These are phyloP conservation scores for Candida gigantensis DNA, from an alignment of 1,139 yeast species.

Conservation along the genomic window DNA sequence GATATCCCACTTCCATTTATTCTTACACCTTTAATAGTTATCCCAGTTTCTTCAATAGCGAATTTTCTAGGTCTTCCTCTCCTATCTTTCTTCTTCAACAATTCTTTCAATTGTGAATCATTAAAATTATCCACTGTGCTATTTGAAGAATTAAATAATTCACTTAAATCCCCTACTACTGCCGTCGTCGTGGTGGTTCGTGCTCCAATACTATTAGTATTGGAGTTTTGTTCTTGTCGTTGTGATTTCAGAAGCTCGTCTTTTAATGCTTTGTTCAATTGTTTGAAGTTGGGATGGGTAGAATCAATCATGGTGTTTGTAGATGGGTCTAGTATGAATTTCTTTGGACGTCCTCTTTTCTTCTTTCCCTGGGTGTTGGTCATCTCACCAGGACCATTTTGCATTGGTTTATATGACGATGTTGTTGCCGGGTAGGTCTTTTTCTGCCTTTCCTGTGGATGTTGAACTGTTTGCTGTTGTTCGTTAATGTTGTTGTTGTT, in stretches of 20 bases:
- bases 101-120: constrained; percentile 40
- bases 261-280: constrained; percentile 37
- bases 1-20: constrained; percentile 35
- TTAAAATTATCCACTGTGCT: constrained; percentile 32
- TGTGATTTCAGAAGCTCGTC: constrained; percentile 15
- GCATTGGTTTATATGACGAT: too few relatives aligned
- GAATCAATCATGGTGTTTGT: constrained; percentile 46
- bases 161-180: too few relatives aligned
- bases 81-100: constrained; percentile 43
- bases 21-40: constrained; percentile 47
- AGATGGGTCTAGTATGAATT: constrained; percentile 43
- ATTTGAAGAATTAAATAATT: constrained; percentile 30
- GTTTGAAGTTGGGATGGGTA: constrained; percentile 45
- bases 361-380: constrained; percentile 25
- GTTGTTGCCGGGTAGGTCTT: too few relatives aligned
- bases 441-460: constrained; percentile 12
- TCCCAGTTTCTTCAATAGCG: constrained; percentile 51
- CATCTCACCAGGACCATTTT: constrained; percentile 14
- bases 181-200: too few relatives aligned
- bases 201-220: too few relatives aligned
- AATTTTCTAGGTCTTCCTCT: constrained; percentile 56
- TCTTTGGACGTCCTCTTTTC: constrained; percentile 49
- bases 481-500: constrained; percentile 10
- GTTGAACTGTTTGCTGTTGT: constrained; percentile 14
- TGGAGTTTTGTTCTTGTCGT: too few relatives aligned